Evolutionary conservation across 306 rosid species (phyloP).

Genomic region (Malus asiatica): DNA sequence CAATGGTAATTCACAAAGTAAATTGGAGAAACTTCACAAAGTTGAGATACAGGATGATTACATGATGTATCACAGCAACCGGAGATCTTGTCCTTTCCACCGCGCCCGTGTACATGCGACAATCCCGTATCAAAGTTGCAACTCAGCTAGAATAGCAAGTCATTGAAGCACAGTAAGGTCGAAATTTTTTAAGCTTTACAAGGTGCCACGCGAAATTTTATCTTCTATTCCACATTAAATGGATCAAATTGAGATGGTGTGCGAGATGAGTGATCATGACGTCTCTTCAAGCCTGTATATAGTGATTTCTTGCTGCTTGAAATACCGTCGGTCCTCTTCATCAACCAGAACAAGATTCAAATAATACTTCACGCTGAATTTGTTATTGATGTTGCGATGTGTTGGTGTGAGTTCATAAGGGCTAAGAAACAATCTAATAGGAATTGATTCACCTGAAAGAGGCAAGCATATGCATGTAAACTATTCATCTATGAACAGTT

Average conservation of each 20-base stretch:
- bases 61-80: conserved; percentile 6
- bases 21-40: background rate
- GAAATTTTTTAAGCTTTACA: conserved; percentile 34
- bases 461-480: conserved; percentile 9
- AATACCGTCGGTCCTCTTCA: conserved; percentile 95
- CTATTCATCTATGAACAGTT: background rate
- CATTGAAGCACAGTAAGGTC: conserved; percentile 16
- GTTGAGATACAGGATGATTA: background rate
- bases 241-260: conserved; percentile 13
- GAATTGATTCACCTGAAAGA: conserved; percentile 92
- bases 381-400: conserved; percentile 88
- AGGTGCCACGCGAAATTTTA: conserved; percentile 20
- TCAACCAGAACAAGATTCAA: conserved; percentile 95
- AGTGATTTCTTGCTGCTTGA: conserved; percentile 98
- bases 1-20: conserved; percentile 10
- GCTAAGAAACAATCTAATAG: conserved; percentile 91
- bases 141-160: conserved; percentile 21
- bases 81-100: conserved; percentile 11
- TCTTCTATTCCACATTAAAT: conserved; percentile 19
- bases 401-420: conserved; percentile 98
- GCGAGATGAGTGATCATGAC: conserved; percentile 33
- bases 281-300: conserved; percentile 82
- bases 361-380: conserved; percentile 94
- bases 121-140: conserved; percentile 18
- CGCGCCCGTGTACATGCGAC: conserved; percentile 35